phyloP scores from a whole-genome alignment of 164 flowering plant species.

The Stephania yunnanensis region DNA sequence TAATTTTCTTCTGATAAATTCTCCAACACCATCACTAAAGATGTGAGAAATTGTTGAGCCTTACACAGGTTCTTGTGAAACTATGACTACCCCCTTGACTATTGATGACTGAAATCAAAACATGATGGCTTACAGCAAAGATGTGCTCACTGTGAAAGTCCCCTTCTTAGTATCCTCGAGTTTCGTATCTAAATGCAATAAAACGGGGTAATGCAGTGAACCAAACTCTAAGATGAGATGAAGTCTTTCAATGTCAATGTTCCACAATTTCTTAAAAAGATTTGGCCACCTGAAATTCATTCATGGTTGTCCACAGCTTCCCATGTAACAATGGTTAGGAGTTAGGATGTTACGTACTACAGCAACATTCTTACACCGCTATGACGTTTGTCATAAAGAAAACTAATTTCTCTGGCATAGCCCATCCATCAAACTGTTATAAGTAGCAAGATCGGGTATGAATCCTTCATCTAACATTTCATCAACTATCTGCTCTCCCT shows the following conservation, averaged over 20 bases:
- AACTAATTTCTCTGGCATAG: constrained; percentile 21
- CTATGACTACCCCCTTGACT: too few species aligned
- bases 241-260: neutral
- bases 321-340: neutral
- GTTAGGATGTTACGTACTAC: too few species aligned
- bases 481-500: constrained; percentile 57
- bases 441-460: constrained; percentile 69
- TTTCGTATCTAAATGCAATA: neutral
- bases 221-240: neutral
- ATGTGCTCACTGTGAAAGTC: too few species aligned
- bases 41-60: too few species aligned
- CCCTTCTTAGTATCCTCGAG: neutral
- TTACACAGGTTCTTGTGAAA: too few species aligned
- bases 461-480: constrained; percentile 85
- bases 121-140: too few species aligned
- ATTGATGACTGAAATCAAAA: too few species aligned
- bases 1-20: too few species aligned
- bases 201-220: neutral
- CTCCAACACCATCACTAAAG: too few species aligned
- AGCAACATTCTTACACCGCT: neutral
- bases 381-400: constrained; percentile 1
- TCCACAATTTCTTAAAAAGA: neutral
- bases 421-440: constrained; percentile 58
- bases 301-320: neutral
- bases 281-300: neutral